Evolutionary conservation across 2,329 filamentous ascomycete genomes (phyloP).

Genomic region (Microsporum audouinii): DNA sequence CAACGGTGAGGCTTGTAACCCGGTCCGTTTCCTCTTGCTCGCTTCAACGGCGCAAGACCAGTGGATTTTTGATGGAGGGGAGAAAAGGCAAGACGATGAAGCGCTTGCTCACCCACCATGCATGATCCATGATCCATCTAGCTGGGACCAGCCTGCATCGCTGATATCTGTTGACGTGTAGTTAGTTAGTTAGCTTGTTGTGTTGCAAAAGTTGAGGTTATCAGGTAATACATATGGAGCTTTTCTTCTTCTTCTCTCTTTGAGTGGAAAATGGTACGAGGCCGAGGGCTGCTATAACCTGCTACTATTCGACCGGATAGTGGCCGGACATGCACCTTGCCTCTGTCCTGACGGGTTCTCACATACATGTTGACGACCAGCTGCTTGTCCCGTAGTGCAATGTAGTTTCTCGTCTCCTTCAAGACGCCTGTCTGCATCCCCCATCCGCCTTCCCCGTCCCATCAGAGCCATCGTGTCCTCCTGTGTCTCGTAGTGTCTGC

Average conservation of each 20-base stretch:
- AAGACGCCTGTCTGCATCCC: neutral
- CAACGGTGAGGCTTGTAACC: neutral
- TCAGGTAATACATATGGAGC: neutral
- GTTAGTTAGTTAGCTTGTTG: neutral
- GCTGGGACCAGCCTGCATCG: conserved; percentile 3
- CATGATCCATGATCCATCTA: conserved; percentile 4
- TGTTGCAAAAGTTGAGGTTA: neutral
- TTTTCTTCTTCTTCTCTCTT: neutral
- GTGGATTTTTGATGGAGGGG: too few relatives aligned
- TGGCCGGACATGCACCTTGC: neutral
- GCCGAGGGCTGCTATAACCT: neutral
- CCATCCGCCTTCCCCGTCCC: neutral
- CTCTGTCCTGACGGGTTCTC: neutral
- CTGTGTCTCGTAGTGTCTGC: neutral
- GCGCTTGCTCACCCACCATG: neutral
- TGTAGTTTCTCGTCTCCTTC: neutral
- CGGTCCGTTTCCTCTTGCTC: neutral
- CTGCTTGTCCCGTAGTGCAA: neutral
- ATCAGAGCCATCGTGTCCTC: neutral
- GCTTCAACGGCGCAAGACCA: too few relatives aligned
- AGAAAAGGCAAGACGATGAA: neutral
- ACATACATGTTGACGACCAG: neutral
- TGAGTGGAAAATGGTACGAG: too few relatives aligned
- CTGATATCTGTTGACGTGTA: neutral
- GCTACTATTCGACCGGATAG: neutral